Evolutionary conservation across 2,329 filamentous ascomycete genomes (phyloP), one percentile per base, ranked within the genome.

Genomic region (Coniella lustricola): DNA sequence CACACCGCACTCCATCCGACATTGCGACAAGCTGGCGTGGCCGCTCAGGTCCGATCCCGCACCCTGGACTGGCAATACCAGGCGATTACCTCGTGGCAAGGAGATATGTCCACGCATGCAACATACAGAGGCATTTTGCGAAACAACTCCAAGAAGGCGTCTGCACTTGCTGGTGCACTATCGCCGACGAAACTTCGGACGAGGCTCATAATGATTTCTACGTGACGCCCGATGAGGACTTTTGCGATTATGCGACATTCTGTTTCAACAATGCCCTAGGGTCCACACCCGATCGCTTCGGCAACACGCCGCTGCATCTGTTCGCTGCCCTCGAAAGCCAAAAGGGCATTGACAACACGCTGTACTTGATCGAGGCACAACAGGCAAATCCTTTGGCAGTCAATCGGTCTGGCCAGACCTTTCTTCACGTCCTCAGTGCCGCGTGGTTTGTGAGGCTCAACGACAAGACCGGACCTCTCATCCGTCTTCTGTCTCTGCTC

Each of bases 401-500:
- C 21, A 77, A 77, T 54, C 68, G 63, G 5, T 70, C 67, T 1
- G 67, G 67, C 2, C 74, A 77, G 58, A 76, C 71, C 0, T 74
- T 76, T 31, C 59, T 78, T 21, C 70, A 76, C 40, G 61, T 74
- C 1, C 56, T 76, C 10, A 57, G 63, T 5, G 56, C 54, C 1
- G 50, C 51, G 2, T 71, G 69, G 64, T 59, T 74, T 22, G 13
- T 42, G 0, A 52, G 59, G 21, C 13, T 63, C 7, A 38, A 56
- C 2, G 47, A 54, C 38, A 50, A 55, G 3, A 56, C 57, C 7
- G 49, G 57, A 3, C 58, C 59, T 2, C 50, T 65, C 22, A 55
- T 53, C 31, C 57, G 49, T 40, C 58, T 65, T 8, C 55, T 68
- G 12, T 48, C 57, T 32, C 60, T 69, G 18, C 56, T 75, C 22